phyloP scores from a whole-genome alignment of 768 basidiomycete species.

The Russula sp. region DNA sequence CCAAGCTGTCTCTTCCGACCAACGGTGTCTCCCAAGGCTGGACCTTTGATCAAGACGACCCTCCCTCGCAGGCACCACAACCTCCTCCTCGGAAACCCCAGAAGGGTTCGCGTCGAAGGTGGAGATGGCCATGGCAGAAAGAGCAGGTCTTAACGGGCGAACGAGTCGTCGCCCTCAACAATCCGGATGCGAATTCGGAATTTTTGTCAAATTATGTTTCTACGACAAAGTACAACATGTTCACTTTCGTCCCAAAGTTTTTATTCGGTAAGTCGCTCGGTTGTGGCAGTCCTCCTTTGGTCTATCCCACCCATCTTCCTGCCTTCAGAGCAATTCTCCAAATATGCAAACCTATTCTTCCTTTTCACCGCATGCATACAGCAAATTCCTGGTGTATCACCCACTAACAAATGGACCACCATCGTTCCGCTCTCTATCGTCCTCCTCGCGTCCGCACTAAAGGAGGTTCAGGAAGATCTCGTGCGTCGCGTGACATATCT shows the following conservation, averaged over 20 bases:
- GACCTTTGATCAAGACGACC: constrained; percentile 65
- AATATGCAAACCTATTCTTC: constrained; percentile 98
- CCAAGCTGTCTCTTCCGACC: constrained; percentile 38
- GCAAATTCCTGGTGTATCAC: constrained; percentile 96
- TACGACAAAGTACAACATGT: constrained; percentile 90
- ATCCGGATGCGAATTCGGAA: constrained; percentile 53
- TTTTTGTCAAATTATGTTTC: constrained; percentile 80
- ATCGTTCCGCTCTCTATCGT: constrained; percentile 87
- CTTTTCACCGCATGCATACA: constrained; percentile 96
- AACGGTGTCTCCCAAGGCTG: constrained; percentile 56
- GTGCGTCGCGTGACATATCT: constrained; percentile 37
- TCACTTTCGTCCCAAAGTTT: constrained; percentile 89
- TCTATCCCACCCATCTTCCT: constrained; percentile 10
- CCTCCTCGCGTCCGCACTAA: constrained; percentile 87
- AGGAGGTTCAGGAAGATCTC: constrained; percentile 92
- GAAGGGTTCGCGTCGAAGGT: constrained; percentile 34
- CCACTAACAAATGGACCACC: constrained; percentile 92
- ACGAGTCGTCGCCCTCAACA: constrained; percentile 78
- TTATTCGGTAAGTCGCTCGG: constrained; percentile 57
- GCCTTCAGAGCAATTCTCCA: constrained; percentile 85
- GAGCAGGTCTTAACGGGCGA: constrained; percentile 60
- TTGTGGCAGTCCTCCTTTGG: background rate
- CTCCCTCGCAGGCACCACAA: constrained; percentile 15
- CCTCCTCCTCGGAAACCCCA: background rate
- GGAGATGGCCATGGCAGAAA: constrained; percentile 85